Evolutionary conservation across 345 rosid genomes (phyloP), one percentile per base, ranked within the genome.

Genomic region (Euphorbia tirucalli): DNA sequence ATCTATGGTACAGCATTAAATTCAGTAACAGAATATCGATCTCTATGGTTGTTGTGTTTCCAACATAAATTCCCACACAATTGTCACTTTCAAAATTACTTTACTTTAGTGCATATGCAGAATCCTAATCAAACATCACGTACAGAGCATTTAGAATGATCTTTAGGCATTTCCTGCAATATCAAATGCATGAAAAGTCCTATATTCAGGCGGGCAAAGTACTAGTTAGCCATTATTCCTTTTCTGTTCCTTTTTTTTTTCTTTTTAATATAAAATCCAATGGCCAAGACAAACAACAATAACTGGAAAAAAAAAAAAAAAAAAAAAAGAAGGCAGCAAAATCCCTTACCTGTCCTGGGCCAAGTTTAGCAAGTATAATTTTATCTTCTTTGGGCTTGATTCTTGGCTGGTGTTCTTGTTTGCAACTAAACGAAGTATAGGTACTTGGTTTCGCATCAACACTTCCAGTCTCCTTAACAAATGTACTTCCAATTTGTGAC

Each of bases 401-500:
- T 11, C 81, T 86, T 1, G 91, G 88, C 31, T 84, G 31, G 37
- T 81, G 80, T 52, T 81, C 92, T 78, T 90, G 98, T 63, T 93
- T 80, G 68, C 83, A 79, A 69, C 76, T 81, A 68, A 90, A 93
- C 19, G 85, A 87, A 78, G 97, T 88, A 76, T 86, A 90, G 52
- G 96, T 90, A 73, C 83, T 85, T 3, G 92, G 84, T 80, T 87
- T 89, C 54, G 81, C 70, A 73, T 75, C 75, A 19, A 69, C 50
- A 9, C 65, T 83, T 71, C 80, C 84, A 2, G 89, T 54, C 71
- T 86, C 92, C 88, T 82, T 89, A 50, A 77, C 58, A 41, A 90
- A 75, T 83, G 88, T 91, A 27, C 99, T 95, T 71, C 99, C 98
- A 69, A 83, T 79, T 6, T 97, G 91, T 70, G 89, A 82, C 99